phyloP scores from a whole-genome alignment of 805 yeast species.

The Candida wancherniae region DNA sequence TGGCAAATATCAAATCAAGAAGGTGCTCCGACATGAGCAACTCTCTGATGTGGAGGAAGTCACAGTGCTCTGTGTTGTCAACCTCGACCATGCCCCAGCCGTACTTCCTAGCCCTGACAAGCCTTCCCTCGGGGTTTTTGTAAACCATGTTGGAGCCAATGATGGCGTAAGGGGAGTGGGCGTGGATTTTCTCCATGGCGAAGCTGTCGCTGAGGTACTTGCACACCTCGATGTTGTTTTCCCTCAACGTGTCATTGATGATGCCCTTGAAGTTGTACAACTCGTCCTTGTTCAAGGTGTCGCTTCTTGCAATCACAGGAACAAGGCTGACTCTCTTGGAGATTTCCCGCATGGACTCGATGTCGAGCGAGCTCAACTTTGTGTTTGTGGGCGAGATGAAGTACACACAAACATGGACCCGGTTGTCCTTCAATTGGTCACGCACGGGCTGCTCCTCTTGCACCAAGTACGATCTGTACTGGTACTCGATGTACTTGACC shows the following conservation, averaged over 20 bases:
- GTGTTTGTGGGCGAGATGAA: conserved; percentile 65
- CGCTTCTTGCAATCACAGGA: conserved; percentile 81
- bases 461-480: conserved; percentile 57
- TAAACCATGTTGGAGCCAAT: conserved; percentile 55
- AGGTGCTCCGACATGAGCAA: conserved; percentile 64
- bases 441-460: conserved; percentile 58
- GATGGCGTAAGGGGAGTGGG: conserved; percentile 62
- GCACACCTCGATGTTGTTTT: conserved; percentile 48
- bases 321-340: conserved; percentile 71
- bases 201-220: conserved; percentile 25
- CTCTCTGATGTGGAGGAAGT: conserved; percentile 60
- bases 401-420: conserved; percentile 84
- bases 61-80: conserved; percentile 74
- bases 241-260: conserved; percentile 46
- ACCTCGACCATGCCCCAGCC: conserved; percentile 86
- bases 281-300: conserved; percentile 60
- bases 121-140: conserved; percentile 26
- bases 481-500: conserved; percentile 73
- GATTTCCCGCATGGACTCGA: conserved; percentile 66
- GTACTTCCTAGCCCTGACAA: conserved; percentile 57
- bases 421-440: conserved; percentile 42
- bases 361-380: conserved; percentile 56
- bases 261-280: conserved; percentile 47
- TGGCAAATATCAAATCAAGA: conserved; percentile 72
- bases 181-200: conserved; percentile 27